These are phyloP conservation scores for Chaetomium olivaceum DNA, from an alignment of 2,329 filamentous ascomycete species.

Conservation along the genomic window DNA sequence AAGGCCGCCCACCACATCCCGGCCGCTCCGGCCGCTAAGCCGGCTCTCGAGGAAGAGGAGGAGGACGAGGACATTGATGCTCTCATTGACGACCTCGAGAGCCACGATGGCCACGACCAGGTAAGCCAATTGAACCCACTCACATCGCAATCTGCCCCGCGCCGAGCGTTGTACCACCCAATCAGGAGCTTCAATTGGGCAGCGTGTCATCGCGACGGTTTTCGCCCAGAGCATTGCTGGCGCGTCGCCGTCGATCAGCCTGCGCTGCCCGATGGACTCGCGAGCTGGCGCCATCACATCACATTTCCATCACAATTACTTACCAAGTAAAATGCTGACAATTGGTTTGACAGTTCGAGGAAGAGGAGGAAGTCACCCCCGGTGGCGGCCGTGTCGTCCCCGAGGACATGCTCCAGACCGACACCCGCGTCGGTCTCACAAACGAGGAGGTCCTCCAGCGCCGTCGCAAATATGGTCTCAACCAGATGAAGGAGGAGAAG, in stretches of 20 bases:
- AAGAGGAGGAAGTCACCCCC: slow-evolving; percentile 47
- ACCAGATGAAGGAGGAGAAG: slow-evolving; percentile 88
- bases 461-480: slow-evolving; percentile 75
- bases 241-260: neutral
- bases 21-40: slow-evolving; percentile 41
- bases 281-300: neutral
- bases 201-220: neutral
- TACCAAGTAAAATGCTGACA: slow-evolving; percentile 24
- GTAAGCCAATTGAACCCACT: slow-evolving; percentile 23
- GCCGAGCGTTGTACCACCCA: neutral
- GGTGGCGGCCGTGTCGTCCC: slow-evolving; percentile 63
- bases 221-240: neutral
- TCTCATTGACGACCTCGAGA: slow-evolving; percentile 85
- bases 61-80: slow-evolving; percentile 83
- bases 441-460: slow-evolving; percentile 64
- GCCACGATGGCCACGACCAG: slow-evolving; percentile 68
- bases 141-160: neutral
- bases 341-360: slow-evolving; percentile 52
- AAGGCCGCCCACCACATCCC: slow-evolving; percentile 43
- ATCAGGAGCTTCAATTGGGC: slow-evolving; percentile 9
- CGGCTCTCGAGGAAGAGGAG: slow-evolving; percentile 62
- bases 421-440: slow-evolving; percentile 68
- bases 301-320: neutral
- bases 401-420: slow-evolving; percentile 71
- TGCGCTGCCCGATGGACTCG: neutral